Conservation (phyloP, 2,329 filamentous ascomycete species). For the Neonectria ditissima region DNA sequence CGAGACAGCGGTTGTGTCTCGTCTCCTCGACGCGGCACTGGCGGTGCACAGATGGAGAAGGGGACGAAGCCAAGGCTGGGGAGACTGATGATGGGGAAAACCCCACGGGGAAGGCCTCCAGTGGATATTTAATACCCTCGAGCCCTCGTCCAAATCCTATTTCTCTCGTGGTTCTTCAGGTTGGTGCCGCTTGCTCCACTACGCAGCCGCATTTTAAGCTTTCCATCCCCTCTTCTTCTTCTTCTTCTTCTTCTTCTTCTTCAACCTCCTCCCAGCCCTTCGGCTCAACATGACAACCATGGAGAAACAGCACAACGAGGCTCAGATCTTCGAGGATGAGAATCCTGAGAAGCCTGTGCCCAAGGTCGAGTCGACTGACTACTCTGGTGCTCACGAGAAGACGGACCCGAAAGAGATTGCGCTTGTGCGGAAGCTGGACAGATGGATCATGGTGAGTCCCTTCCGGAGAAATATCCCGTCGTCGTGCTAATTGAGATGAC, state of each 20-base stretch:
- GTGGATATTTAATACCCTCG: too few relatives aligned
- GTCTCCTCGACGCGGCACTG: too few relatives aligned
- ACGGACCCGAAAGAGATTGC: conserved; percentile 44
- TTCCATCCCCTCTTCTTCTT: too few relatives aligned
- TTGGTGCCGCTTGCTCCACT: too few relatives aligned
- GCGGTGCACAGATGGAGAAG: too few relatives aligned
- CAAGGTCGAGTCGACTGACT: conserved; percentile 36
- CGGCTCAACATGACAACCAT: background rate
- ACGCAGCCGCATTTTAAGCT: too few relatives aligned
- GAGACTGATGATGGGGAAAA: too few relatives aligned
- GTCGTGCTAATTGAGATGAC: background rate
- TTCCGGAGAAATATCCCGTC: too few relatives aligned
- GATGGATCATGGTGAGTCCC: conserved; percentile 41
- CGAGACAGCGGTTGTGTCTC: too few relatives aligned
- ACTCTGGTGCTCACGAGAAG: conserved; percentile 45
- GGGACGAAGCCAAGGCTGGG: too few relatives aligned
- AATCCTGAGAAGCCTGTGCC: conserved; percentile 35
- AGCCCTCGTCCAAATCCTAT: too few relatives aligned
- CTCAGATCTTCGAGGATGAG: conserved; percentile 38
- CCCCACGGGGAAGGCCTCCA: too few relatives aligned
- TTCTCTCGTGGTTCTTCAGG: background rate
- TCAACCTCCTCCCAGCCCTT: background rate
- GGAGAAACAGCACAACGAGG: conserved; percentile 18
- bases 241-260: background rate
- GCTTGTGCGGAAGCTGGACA: conserved; percentile 41